Conservation (phyloP, 352 stramenopile genomes). For the Pythium periplocum region DNA sequence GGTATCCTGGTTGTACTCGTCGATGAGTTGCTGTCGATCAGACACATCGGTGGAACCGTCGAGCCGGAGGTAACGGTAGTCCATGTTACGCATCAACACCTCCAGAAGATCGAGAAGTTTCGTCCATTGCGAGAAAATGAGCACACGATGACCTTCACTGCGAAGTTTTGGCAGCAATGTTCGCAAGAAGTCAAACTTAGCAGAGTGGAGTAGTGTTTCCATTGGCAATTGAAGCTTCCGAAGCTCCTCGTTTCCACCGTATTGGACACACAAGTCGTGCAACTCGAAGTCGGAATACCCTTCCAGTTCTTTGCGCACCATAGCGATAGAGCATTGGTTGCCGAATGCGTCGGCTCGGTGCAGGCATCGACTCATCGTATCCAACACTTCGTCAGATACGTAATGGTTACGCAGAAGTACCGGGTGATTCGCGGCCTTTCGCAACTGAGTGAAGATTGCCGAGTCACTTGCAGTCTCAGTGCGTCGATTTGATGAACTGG, state of each 20-base stretch:
- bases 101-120: constrained; percentile 93
- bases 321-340: constrained; percentile 69
- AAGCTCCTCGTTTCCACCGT: constrained; percentile 75
- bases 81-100: constrained; percentile 71
- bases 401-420: constrained; percentile 89
- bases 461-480: constrained; percentile 27
- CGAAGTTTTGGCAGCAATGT: constrained; percentile 85
- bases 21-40: constrained; percentile 75
- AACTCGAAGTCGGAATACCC: constrained; percentile 95
- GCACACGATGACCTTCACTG: constrained; percentile 87
- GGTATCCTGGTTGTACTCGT: constrained; percentile 87
- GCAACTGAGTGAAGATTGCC: constrained; percentile 93
- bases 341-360: constrained; percentile 81
- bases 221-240: constrained; percentile 79
- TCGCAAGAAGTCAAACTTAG: constrained; percentile 92
- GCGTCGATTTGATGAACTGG: too few species aligned
- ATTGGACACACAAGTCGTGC: constrained; percentile 90
- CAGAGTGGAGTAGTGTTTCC: constrained; percentile 88
- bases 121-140: constrained; percentile 98
- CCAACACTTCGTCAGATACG: constrained; percentile 61
- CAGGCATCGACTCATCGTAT: constrained; percentile 77
- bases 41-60: constrained; percentile 75
- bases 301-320: constrained; percentile 91
- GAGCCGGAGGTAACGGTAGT: constrained; percentile 72
- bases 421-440: constrained; percentile 97